phyloP scores from a whole-genome alignment of 257 asterid species.

The Solanum gandarillasii region DNA sequence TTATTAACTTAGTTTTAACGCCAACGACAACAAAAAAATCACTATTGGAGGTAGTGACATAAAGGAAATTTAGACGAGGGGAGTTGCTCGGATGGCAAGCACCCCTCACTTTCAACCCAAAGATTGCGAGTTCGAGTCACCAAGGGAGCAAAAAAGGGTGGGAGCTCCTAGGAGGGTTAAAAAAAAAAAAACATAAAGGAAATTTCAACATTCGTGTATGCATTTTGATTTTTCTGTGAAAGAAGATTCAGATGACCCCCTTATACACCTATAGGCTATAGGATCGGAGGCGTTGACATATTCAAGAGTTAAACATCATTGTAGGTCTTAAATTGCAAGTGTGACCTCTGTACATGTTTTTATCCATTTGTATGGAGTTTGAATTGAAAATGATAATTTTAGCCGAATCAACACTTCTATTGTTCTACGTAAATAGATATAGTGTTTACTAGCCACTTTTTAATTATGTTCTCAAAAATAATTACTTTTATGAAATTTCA shows the following conservation, averaged over 20 bases:
- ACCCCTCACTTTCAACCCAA: too few species aligned
- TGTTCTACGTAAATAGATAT: background rate
- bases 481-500: background rate
- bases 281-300: background rate
- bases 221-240: background rate
- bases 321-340: background rate
- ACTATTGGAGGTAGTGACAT: background rate
- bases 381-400: fast-evolving
- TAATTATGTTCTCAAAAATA: fast-evolving
- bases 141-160: too few species aligned
- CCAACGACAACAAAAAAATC: background rate
- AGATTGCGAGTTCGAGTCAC: too few species aligned
- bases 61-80: background rate
- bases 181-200: too few species aligned
- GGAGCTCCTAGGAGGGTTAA: too few species aligned
- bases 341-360: background rate
- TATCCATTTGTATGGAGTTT: background rate
- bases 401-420: background rate
- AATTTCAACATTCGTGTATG: background rate
- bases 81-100: too few species aligned
- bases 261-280: background rate
- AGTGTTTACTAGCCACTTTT: background rate
- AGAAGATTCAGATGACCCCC: background rate
- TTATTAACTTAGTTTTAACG: background rate
- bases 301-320: background rate